Evolutionary conservation across 345 rosid species (phyloP), one percentile per base, ranked within the genome.

Genomic region (Durio zibethinus): DNA sequence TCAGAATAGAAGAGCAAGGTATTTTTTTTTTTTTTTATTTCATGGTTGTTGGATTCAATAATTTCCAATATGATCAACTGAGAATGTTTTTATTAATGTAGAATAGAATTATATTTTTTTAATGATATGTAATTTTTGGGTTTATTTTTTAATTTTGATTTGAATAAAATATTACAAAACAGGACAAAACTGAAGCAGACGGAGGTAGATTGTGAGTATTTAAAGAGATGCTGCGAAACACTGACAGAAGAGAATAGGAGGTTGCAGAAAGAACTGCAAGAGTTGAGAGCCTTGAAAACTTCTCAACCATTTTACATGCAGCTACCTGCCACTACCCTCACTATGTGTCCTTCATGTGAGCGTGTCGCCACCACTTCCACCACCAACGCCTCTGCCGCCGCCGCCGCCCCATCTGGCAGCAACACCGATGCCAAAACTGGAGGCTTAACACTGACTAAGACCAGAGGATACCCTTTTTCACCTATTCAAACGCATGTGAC

Each of bases 271-370:
- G 99, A 95, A 65, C 86, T 95, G 80, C 91, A 83, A 72, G 97
- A 92, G 62, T 74, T 96, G 71, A 89, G 99, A 80, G 92, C 97
- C 40, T 85, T 96, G 81, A 93, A 92, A 83, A 80, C 97, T 61
- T 88, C 93, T 4, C 89, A 89, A 57, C 95, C 98, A 12, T 96
- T 91, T 86, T 91, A 87, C 93, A 92, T 85, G 97, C 99, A 96
- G 79, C 93, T 91, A 14, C 99, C 99, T 12, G 97, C 99, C 74
- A 96, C 99, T 45, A 96, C 99, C 76, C 99, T 96, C 85, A 96
- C 99, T 64, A 96, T 96, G 97, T 96, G 99, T 77, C 99, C 99
- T 56, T 96, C 99, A 14, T 96, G 99, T 66, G 98, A 92, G 86
- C 95, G 98, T 62, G 94, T 93, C 10, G 90, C 93, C 80, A 85